Conservation (phyloP, 2,329 filamentous ascomycete genomes). For the Teratosphaeria gauchensis region DNA sequence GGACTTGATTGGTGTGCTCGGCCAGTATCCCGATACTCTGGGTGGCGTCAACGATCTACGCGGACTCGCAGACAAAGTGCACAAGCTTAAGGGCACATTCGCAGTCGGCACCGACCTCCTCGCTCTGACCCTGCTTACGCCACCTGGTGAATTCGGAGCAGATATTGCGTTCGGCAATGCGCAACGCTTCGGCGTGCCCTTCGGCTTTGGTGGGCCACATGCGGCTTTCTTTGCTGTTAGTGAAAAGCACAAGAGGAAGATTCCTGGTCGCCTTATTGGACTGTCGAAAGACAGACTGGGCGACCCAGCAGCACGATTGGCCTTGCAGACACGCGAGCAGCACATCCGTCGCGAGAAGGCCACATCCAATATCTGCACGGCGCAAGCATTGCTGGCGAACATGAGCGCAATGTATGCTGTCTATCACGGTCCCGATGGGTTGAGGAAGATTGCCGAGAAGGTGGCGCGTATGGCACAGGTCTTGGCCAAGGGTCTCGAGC, state of each 20-base stretch:
- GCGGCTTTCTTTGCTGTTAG: constrained; percentile 90
- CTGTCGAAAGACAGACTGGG: constrained; percentile 85
- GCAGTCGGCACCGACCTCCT: constrained; percentile 84
- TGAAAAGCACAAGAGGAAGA: constrained; percentile 88
- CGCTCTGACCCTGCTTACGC: constrained; percentile 75
- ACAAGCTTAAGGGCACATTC: constrained; percentile 68
- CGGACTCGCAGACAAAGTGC: constrained; percentile 63
- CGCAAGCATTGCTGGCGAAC: constrained; percentile 85
- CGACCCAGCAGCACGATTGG: constrained; percentile 68
- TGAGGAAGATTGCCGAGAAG: constrained; percentile 74
- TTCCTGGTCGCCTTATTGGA: constrained; percentile 82
- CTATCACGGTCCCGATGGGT: constrained; percentile 78
- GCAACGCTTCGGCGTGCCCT: constrained; percentile 82
- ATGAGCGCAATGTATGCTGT: constrained; percentile 93
- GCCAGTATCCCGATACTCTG: constrained; percentile 89
- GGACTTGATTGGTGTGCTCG: constrained; percentile 77
- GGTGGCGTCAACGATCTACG: constrained; percentile 71
- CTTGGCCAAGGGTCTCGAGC: constrained; percentile 38
- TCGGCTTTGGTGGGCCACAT: constrained; percentile 90
- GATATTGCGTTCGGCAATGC: constrained; percentile 92
- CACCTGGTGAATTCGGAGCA: constrained; percentile 87
- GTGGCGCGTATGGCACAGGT: constrained; percentile 62
- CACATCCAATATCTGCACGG: constrained; percentile 94
- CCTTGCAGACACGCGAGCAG: constrained; percentile 88
- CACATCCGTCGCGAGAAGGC: constrained; percentile 95